A percentile compares a stretch with the other conserved stretches of the same genome.
These are phyloP conservation scores for Hibiscus mutabilis DNA, from an alignment of 345 rosid species.

Conservation along the genomic window DNA sequence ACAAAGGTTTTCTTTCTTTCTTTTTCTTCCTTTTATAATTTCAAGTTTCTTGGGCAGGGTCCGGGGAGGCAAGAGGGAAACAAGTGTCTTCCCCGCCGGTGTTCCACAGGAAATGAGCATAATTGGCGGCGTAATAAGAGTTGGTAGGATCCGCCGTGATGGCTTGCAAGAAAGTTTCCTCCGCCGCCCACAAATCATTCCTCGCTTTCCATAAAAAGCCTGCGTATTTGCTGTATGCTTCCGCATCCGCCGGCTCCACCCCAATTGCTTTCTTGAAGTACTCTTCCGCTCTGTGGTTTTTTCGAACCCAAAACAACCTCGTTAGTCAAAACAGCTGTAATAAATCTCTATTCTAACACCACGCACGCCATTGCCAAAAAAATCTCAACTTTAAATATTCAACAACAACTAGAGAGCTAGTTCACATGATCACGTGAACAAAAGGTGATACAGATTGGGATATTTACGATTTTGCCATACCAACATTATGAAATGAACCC, in stretches of 20 bases:
- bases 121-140: slow-evolving; percentile 60
- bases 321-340: background rate
- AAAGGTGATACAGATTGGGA: too few species aligned
- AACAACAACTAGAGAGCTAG: too few species aligned
- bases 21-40: background rate
- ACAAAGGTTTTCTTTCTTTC: too few species aligned
- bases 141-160: slow-evolving; percentile 69
- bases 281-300: slow-evolving; percentile 65
- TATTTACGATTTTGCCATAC: too few species aligned
- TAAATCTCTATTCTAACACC: too few species aligned
- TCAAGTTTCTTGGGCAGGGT: slow-evolving; percentile 3
- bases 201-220: slow-evolving; percentile 69
- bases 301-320: background rate
- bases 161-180: slow-evolving; percentile 79
- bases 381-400: too few species aligned
- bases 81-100: slow-evolving; percentile 94
- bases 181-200: slow-evolving; percentile 85
- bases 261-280: slow-evolving; percentile 61
- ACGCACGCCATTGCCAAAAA: too few species aligned
- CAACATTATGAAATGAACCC: too few species aligned
- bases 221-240: slow-evolving; percentile 76
- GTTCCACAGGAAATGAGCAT: slow-evolving; percentile 91
- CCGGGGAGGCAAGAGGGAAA: slow-evolving; percentile 51
- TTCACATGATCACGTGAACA: too few species aligned
- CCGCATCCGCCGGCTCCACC: slow-evolving; percentile 65